A percentile compares a stretch with the other conserved stretches of the same genome.
Evolutionary conservation across 148 eudicot species (phyloP).

Genomic region (Rhododendron ovatum): DNA sequence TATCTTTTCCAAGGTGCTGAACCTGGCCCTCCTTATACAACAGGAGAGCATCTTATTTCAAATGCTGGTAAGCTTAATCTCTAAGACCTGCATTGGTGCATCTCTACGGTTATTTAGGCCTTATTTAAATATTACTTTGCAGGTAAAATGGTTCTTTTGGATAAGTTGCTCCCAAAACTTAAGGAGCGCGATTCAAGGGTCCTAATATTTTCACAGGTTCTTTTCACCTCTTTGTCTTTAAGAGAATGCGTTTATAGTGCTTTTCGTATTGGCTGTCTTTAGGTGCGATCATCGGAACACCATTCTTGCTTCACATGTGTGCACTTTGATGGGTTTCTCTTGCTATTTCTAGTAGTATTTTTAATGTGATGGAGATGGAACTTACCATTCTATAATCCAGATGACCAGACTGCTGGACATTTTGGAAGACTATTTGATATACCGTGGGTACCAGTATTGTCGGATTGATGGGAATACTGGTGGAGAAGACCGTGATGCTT

Average conservation of each 20-base stretch:
- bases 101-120: background rate
- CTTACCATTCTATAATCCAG: conserved; percentile 31
- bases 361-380: background rate
- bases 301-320: background rate
- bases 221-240: background rate
- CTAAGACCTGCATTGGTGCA: background rate
- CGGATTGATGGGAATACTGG: conserved; percentile 99
- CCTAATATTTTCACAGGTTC: conserved; percentile 92
- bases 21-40: conserved; percentile 96
- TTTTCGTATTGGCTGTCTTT: background rate
- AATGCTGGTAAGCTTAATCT: conserved; percentile 65
- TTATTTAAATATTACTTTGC: conserved; percentile 11
- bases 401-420: conserved; percentile 98
- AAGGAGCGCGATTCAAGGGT: conserved; percentile 98
- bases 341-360: background rate
- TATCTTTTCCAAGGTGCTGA: conserved; percentile 99
- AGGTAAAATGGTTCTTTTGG: conserved; percentile 98
- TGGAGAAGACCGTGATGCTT: conserved; percentile 99
- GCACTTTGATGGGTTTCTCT: background rate
- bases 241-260: background rate
- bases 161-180: conserved; percentile 92
- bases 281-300: background rate
- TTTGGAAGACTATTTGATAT: conserved; percentile 91
- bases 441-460: conserved; percentile 82
- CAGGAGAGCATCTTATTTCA: conserved; percentile 87